Evolutionary conservation across 768 basidiomycete species (phyloP).

Genomic region (Lactarius akahatsu): DNA sequence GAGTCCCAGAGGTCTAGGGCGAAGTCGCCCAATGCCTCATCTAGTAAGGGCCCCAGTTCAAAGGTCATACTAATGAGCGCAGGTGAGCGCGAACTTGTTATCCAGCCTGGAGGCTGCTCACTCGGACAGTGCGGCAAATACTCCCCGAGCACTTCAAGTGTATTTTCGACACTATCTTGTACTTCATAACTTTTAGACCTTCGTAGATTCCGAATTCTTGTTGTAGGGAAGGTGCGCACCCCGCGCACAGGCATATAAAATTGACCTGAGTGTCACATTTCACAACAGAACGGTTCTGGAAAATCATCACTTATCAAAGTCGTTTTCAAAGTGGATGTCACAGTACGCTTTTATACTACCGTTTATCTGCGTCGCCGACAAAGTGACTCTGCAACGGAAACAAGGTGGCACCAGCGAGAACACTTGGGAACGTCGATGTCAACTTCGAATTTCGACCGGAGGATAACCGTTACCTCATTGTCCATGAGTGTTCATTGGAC

Average conservation of each 20-base stretch:
- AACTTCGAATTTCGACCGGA: not conserved
- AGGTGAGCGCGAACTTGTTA: not conserved
- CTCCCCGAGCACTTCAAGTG: conserved; percentile 10
- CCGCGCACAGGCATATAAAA: no score
- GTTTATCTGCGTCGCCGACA: not conserved
- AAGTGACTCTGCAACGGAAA: not conserved
- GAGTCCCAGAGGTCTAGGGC: not conserved
- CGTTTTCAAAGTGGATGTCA: conserved; percentile 11
- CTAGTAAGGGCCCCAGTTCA: not conserved
- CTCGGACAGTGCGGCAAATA: not conserved
- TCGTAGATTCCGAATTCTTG: conserved; percentile 18
- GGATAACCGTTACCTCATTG: conserved; percentile 7
- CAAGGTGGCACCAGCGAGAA: not conserved
- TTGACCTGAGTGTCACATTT: not conserved
- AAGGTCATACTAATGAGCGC: not conserved
- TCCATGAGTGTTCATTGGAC: conserved; percentile 11
- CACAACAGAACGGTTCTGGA: conserved; percentile 7
- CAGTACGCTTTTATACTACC: not conserved
- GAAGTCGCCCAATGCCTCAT: not conserved
- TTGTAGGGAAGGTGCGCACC: conserved; percentile 14
- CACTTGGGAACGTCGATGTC: not conserved
- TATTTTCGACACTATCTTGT: not conserved
- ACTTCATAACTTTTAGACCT: not conserved
- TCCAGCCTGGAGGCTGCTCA: not conserved
- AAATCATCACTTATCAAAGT: conserved; percentile 15